Base-by-base conservation (phyloP, 192 early-diverging fungal genomes). In the Geosiphon pyriformis region DNA sequence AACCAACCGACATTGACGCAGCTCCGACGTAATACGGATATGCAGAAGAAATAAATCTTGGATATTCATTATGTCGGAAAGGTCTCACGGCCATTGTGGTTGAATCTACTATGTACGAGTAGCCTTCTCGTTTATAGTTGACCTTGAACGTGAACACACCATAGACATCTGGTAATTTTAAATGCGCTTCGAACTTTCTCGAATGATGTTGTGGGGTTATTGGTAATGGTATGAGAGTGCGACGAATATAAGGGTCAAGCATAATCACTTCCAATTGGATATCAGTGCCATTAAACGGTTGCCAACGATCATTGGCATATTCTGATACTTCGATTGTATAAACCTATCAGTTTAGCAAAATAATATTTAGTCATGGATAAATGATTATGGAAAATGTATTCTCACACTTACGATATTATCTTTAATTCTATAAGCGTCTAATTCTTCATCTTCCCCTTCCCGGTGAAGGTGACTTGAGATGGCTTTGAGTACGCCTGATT, bases 121-220 rank as follows among this genome's bases (percentile, higher is more conserved):
- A 80, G 1, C 97, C 97, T 0, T 87, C 78, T 50, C 94, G 82
- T 73, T 91, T 90, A 78, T 97, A 97, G 70, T 96, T 93, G 42
- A 97, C 90, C 35, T 85, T 86, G 75, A 99, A 93, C 4, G 94
- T 97, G 80, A 94, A 99, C 11, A 98, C 96, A 64, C 97, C 97
- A 75, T 97, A 94, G 29, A 89, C 87, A 69, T 99, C 97, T 37
- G 97, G 97, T 22, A 98, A 78, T 62, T 83, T 72, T 2, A 83
- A 3, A 26, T 77, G 73, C 1, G 76, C 61, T 27, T 73, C 60
- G 51, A 78, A 85, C 30, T 71, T 73, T 15, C 76, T 78, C 12
- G 72, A 70, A 17, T 74, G 70, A 47, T 72, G 59, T 57, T 66
- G 58, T 3, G 64, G 65, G 35, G 58, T 32, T 37, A 70, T 52